Base-by-base conservation (phyloP, 2,329 filamentous ascomycete genomes). In the Pseudocercospora macadamiae region DNA sequence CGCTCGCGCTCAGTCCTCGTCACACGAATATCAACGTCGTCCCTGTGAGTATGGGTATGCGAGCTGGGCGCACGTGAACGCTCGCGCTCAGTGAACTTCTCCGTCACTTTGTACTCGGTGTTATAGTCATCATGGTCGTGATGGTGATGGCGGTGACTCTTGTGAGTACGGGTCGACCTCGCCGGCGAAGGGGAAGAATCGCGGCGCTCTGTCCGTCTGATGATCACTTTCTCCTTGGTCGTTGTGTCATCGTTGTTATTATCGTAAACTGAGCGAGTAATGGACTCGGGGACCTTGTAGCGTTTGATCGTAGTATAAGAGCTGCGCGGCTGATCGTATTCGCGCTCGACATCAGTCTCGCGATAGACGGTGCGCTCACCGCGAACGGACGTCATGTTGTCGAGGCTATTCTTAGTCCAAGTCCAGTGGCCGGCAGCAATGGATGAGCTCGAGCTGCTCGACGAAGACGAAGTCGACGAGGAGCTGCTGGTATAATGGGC, bases 251-350 rank as follows among this genome's bases (percentile, higher is more conserved):
- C 62, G 47, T 78, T 75, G n/a, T n/a, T n/a, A n/a, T n/a, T n/a
- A 37, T 69, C 60, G 54, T 66, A 65, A 28, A 68, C 61, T 10
- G 61, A 62, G 48, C 64, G 67, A 45, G 75, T 70, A 34, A 77
- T 74, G 57, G 75, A 74, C 54, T 83, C 80, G 51, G 80, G 80
- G n/a, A 81, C 72, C 61, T 79, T 78, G 76, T 88, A 87, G 67
- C 84, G 83, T 70, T 83, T 84, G 65, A 87, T 80, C 5, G 82
- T 84, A 64, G 80, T 83, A 67, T 80, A 82, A 62, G 75, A 78
- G 54, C 77, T 60, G 74, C 74, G 57, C 52, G 69, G 68, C 47
- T 7, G 47, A 44, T 79, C 77, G 71, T 76, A 77, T 65, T 79
- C 77, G 62, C 76, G 75, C 66, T 79, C 76, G 51, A 77, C 74